Conservation (phyloP, 208 protist species). For the Leishmania martiniquensis region DNA sequence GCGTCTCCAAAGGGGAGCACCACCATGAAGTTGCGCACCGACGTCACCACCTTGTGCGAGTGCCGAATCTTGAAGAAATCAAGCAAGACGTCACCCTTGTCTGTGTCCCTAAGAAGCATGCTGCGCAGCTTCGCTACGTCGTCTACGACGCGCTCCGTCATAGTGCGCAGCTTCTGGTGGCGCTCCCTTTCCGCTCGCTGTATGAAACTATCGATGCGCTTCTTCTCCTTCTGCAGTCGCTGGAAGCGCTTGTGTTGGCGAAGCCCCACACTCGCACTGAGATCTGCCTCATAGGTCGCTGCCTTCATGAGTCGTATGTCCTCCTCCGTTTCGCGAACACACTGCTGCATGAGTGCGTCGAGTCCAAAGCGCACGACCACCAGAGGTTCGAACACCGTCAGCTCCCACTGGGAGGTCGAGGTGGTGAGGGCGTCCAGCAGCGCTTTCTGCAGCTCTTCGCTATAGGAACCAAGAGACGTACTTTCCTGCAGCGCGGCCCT, state of each 20-base stretch:
- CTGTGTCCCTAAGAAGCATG: conserved; percentile 13
- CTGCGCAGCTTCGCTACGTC: conserved; percentile 37
- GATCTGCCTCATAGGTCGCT: conserved; percentile 22
- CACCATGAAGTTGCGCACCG: conserved; percentile 69
- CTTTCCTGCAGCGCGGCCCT: conserved; percentile 32
- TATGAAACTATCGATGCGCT: conserved; percentile 53
- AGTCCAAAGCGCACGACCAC: conserved; percentile 77
- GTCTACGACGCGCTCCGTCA: conserved; percentile 54
- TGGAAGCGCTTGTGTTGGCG: conserved; percentile 57
- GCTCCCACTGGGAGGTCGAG: conserved; percentile 72
- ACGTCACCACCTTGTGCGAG: conserved; percentile 59
- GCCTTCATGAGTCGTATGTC: conserved; percentile 60
- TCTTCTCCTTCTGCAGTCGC: conserved; percentile 55
- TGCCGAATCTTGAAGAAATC: conserved; percentile 43
- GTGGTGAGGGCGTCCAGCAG: conserved; percentile 56
- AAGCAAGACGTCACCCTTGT: conserved; percentile 18
- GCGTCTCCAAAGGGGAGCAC: conserved; percentile 88
- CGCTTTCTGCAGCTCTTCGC: conserved; percentile 52
- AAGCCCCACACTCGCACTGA: conserved; percentile 43
- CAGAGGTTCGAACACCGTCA: conserved; percentile 63
- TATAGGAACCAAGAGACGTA: conserved; percentile 43
- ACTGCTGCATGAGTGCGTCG: conserved; percentile 54
- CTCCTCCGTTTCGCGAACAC: conserved; percentile 68
- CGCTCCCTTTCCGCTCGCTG: conserved; percentile 43
- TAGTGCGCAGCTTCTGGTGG: conserved; percentile 37